Base-by-base conservation (phyloP, 2,329 filamentous ascomycete species). In the Monosporascus sp. region DNA sequence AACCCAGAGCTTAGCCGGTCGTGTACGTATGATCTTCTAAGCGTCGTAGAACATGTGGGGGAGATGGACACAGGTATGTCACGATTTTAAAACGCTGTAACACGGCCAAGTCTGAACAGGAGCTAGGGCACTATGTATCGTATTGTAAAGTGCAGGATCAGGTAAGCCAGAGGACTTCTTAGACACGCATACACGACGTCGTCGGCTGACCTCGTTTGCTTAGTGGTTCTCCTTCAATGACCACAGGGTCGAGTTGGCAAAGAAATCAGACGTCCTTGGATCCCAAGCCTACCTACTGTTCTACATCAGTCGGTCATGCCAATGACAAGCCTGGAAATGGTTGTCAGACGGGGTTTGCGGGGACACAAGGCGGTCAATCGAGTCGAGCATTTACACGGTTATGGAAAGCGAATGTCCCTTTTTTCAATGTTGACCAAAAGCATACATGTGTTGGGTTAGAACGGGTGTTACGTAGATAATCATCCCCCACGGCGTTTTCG, bases 151-250 rank as follows among this genome's bases (percentile, higher is more conserved):
- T 93, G 55, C 88, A 86, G 5, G 87, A 89, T 52, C 83, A 88
- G 76, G 81, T 82, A 69, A 57, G 76, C 66, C 41, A 40, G 46
- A 43, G 17, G 38, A 6, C 40, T 5, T 5, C 5, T 20, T 5
- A 35, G 18, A 49, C 14, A 14, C 18, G n/a, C 20, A 14, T 24
- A 17, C 38, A 31, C 49, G 41, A 31, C 49, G 41, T 24, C 38
- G 26, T 51, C 45, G 37, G 50, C 14, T 40, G 18, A 14, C 18
- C 37, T 40, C 17, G 31, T 41, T 11, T 4, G 67, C 56, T 17
- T 60, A 96, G 80, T 97, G 93, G 93, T 96, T 96, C 70, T 85
- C 89, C 52, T 97, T 97, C 72, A 95, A 97, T 65, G 93, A 97
- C 67, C 92, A 94, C 68, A 91, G 91, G 68, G 93, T 97, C 24